Evolutionary conservation across 176 grass and related monocot genomes (phyloP).

Genomic region (Tillandsia leiboldiana): DNA sequence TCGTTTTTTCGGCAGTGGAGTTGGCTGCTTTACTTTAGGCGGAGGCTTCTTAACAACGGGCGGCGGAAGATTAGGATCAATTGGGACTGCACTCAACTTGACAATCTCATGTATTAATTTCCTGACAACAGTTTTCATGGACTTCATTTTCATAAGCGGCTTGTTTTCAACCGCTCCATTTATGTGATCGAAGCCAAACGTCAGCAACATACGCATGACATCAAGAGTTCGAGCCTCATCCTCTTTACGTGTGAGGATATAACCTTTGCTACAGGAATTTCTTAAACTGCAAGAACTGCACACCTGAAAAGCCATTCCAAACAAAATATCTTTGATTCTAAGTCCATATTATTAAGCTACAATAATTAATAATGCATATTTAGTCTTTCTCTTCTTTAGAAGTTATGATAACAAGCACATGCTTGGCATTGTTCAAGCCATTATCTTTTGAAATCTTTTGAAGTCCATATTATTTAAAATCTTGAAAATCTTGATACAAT

Average conservation of each 20-base stretch:
- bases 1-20: slow-evolving; percentile 74
- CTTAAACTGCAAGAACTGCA: slow-evolving; percentile 85
- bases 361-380: not conserved
- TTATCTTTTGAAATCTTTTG: no score
- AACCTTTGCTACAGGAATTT: slow-evolving; percentile 61
- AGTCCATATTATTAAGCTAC: not conserved
- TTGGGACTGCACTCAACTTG: slow-evolving; percentile 65
- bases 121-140: slow-evolving; percentile 56
- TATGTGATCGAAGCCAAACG: slow-evolving; percentile 76
- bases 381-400: not conserved
- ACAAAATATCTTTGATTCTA: slow-evolving; percentile 16
- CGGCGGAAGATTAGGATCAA: slow-evolving; percentile 80
- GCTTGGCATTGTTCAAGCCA: no score
- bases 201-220: slow-evolving; percentile 73
- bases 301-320: slow-evolving; percentile 48
- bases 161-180: slow-evolving; percentile 86
- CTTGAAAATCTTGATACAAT: no score
- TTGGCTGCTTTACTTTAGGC: slow-evolving; percentile 81
- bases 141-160: slow-evolving; percentile 58
- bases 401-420: not conserved
- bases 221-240: slow-evolving; percentile 89
- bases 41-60: slow-evolving; percentile 61
- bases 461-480: no score
- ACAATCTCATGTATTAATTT: slow-evolving; percentile 84
- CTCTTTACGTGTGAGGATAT: slow-evolving; percentile 91